Conservation (phyloP, 1,139 yeast species). For the Entelexis paramagnoliae region DNA sequence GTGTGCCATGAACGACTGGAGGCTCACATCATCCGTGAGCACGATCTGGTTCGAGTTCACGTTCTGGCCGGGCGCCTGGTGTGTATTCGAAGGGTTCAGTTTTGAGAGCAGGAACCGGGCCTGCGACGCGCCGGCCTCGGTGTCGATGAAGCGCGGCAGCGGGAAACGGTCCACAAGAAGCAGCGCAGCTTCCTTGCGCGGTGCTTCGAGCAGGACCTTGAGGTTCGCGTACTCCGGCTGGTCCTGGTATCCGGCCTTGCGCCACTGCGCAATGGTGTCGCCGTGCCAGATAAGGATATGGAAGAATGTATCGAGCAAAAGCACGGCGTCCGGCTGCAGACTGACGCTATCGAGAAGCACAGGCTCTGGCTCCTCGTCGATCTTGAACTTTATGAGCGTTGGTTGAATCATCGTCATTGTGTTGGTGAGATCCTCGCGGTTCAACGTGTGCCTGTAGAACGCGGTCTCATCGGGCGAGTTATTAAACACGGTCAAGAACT, state of each 20-base stretch:
- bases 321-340: slow-evolving; percentile 75
- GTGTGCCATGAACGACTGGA: slow-evolving; percentile 57
- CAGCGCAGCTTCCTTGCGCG: slow-evolving; percentile 86
- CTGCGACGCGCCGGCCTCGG: slow-evolving; percentile 97
- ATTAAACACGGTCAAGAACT: slow-evolving; percentile 90
- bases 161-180: slow-evolving; percentile 90
- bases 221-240: slow-evolving; percentile 83
- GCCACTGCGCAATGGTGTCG: slow-evolving; percentile 90
- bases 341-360: slow-evolving; percentile 93
- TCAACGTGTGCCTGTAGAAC: slow-evolving; percentile 83
- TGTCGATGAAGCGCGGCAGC: slow-evolving; percentile 88
- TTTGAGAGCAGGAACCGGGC: slow-evolving; percentile 92
- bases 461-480: slow-evolving; percentile 99
- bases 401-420: slow-evolving; percentile 97
- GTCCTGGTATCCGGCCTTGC: slow-evolving; percentile 89
- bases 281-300: slow-evolving; percentile 94
- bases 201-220: slow-evolving; percentile 75
- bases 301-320: slow-evolving; percentile 89
- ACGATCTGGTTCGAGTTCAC: slow-evolving; percentile 33
- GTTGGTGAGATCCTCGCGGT: slow-evolving; percentile 84
- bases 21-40: slow-evolving; percentile 59
- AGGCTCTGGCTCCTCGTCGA: slow-evolving; percentile 81
- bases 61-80: slow-evolving; percentile 43
- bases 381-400: slow-evolving; percentile 75
- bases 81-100: slow-evolving; percentile 85